Conservation (phyloP, 768 basidiomycete species). For the Leucocoprinus leucothites region DNA sequence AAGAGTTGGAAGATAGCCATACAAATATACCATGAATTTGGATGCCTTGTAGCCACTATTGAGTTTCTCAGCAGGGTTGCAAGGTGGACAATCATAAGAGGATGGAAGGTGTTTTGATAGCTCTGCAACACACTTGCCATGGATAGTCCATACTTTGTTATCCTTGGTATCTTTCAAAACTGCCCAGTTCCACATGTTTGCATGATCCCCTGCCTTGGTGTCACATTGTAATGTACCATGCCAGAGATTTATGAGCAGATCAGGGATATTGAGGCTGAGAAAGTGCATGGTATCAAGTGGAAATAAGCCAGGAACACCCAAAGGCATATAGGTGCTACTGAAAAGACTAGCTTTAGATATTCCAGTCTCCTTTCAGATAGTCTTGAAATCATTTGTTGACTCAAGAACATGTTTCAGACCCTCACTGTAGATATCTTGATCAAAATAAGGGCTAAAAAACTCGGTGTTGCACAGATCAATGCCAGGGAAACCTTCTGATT, state of each 20-base stretch:
- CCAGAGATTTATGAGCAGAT: constrained; percentile 35
- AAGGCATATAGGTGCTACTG: constrained; percentile 23
- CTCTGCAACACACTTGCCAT: constrained; percentile 27
- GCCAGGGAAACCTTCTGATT: not conserved
- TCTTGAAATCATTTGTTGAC: constrained; percentile 17
- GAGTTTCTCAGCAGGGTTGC: constrained; percentile 32
- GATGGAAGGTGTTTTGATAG: constrained; percentile 20
- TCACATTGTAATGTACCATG: constrained; percentile 27
- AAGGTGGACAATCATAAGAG: constrained; percentile 23
- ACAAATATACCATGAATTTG: constrained; percentile 32
- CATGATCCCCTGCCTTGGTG: constrained; percentile 10
- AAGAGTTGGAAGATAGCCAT: constrained; percentile 29
- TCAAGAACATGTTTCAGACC: constrained; percentile 2
- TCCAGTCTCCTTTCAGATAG: constrained; percentile 28
- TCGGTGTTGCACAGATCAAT: not conserved
- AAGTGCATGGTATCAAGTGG: constrained; percentile 41
- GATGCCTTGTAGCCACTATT: constrained; percentile 36
- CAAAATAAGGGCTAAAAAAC: not conserved
- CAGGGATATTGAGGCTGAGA: constrained; percentile 28
- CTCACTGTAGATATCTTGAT: not conserved
- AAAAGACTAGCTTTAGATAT: constrained; percentile 34
- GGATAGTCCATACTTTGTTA: constrained; percentile 27
- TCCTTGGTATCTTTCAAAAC: constrained; percentile 19
- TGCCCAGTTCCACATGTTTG: constrained; percentile 26
- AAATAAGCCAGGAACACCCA: constrained; percentile 33